phyloP scores from a whole-genome alignment of 2,329 filamentous ascomycete genomes.

The Calonectria pseudoturangicola region DNA sequence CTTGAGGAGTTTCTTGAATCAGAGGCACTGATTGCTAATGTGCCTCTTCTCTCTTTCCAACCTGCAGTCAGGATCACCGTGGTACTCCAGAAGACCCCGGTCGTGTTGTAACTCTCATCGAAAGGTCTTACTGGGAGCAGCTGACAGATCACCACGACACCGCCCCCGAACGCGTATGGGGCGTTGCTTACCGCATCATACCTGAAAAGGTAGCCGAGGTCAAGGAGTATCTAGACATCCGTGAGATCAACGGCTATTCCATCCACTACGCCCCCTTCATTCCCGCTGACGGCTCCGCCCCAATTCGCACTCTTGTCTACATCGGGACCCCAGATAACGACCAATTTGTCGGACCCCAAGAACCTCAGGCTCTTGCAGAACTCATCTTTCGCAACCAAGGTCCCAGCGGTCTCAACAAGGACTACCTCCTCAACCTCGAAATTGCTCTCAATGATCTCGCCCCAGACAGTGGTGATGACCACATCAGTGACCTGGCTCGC shows the following conservation, averaged over 20 bases:
- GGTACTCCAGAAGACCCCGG: slow-evolving; percentile 92
- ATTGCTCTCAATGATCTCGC: slow-evolving; percentile 83
- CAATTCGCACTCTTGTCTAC: slow-evolving; percentile 83
- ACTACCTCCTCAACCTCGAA: slow-evolving; percentile 91
- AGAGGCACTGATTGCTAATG: slow-evolving; percentile 30
- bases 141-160: slow-evolving; percentile 80
- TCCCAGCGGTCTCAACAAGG: slow-evolving; percentile 90
- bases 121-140: slow-evolving; percentile 87
- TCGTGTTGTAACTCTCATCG: slow-evolving; percentile 94
- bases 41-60: slow-evolving; percentile 9
- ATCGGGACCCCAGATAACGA: slow-evolving; percentile 95
- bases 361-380: slow-evolving; percentile 84
- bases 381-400: slow-evolving; percentile 87
- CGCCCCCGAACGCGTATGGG: slow-evolving; percentile 85
- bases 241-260: slow-evolving; percentile 97
- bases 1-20: no score
- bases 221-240: slow-evolving; percentile 92
- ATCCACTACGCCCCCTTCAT: slow-evolving; percentile 94
- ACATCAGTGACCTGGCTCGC: slow-evolving; percentile 87
- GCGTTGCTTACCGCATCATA: slow-evolving; percentile 91
- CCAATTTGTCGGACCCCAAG: slow-evolving; percentile 91
- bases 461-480: slow-evolving; percentile 85
- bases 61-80: slow-evolving; percentile 89
- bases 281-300: slow-evolving; percentile 60
- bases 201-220: slow-evolving; percentile 85